Percentiles rank a stretch among this genome's conserved stretches.
Conservation (phyloP, 306 rosid genomes). For the Abrus precatorius region DNA sequence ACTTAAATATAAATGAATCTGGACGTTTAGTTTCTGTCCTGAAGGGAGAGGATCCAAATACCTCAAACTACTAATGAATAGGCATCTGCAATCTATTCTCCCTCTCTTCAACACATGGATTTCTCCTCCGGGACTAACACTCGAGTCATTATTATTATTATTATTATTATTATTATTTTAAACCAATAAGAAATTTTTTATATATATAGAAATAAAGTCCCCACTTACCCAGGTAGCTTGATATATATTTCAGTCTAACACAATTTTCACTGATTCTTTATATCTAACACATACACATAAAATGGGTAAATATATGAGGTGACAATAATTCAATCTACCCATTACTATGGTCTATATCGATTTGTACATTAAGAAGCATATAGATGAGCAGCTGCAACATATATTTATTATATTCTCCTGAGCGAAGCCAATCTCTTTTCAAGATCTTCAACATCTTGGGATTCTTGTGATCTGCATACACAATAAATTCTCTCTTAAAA, state of each 20-base stretch:
- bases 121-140: too few species aligned
- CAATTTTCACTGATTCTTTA: slow-evolving; percentile 13
- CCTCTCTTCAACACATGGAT: too few species aligned
- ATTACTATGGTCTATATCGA: slow-evolving; percentile 37
- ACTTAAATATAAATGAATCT: too few species aligned
- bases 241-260: slow-evolving; percentile 24
- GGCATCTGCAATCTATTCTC: too few species aligned
- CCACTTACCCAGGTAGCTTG: too few species aligned
- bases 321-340: slow-evolving; percentile 32
- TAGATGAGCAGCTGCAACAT: background rate
- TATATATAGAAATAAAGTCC: too few species aligned
- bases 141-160: too few species aligned
- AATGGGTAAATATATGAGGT: slow-evolving; percentile 15
- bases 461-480: slow-evolving; percentile 66
- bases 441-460: slow-evolving; percentile 86
- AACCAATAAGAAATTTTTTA: too few species aligned
- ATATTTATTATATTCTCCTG: slow-evolving; percentile 64
- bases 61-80: too few species aligned
- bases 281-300: slow-evolving; percentile 8
- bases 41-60: too few species aligned
- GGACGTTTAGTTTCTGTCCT: too few species aligned
- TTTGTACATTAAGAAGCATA: slow-evolving; percentile 51
- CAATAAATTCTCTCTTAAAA: background rate
- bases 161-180: too few species aligned
- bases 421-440: slow-evolving; percentile 96